Conservation (phyloP, 768 basidiomycete species). For the Neoboletus brunneissimus region DNA sequence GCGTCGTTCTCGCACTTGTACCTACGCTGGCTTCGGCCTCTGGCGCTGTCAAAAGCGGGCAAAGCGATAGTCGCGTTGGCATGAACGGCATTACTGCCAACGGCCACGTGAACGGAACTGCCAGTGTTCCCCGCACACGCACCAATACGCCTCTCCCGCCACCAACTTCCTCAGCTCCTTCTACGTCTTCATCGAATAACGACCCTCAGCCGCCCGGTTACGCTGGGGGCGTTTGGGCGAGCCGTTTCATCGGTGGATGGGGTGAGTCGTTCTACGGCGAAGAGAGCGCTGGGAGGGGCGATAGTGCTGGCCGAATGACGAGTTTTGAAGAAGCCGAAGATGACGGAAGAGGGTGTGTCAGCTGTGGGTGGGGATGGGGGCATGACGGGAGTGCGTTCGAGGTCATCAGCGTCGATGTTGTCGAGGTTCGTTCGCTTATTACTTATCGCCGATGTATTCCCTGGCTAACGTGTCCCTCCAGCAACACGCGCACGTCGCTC, state of each 20-base stretch:
- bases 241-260: conserved; percentile 42
- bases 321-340: conserved; percentile 43
- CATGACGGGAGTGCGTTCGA: conserved; percentile 79
- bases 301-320: conserved; percentile 25
- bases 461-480: conserved; percentile 23
- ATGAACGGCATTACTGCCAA: conserved; percentile 16
- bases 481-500: conserved; percentile 51
- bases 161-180: conserved; percentile 22
- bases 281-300: conserved; percentile 29
- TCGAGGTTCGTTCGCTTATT: conserved; percentile 47
- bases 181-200: conserved; percentile 26
- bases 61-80: conserved; percentile 18
- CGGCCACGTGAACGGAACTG: conserved; percentile 32
- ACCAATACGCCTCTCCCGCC: conserved; percentile 28
- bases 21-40: conserved; percentile 41
- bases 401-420: conserved; percentile 60
- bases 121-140: conserved; percentile 29
- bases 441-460: neutral
- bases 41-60: conserved; percentile 38
- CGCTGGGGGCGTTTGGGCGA: conserved; percentile 33
- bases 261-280: conserved; percentile 37
- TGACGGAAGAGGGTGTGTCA: conserved; percentile 60
- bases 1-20: conserved; percentile 41
- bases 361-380: conserved; percentile 73
- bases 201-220: conserved; percentile 26